Percentiles rank a stretch among this genome's conserved stretches.
Conservation (phyloP, 2,329 filamentous ascomycete species). For the Triangularia setosa region DNA sequence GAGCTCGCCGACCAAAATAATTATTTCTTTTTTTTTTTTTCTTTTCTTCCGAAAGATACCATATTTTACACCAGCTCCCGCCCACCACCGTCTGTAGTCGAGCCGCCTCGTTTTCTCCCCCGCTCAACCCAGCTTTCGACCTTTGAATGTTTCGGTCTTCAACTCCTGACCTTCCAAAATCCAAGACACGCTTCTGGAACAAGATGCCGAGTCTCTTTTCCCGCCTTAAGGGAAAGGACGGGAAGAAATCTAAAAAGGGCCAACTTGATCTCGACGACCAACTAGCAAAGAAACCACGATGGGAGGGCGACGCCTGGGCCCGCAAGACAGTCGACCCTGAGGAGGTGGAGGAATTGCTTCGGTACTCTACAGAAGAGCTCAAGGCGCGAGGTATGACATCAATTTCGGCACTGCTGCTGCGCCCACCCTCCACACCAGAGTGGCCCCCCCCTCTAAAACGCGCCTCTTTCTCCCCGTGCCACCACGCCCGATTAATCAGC, state of each 20-base stretch:
- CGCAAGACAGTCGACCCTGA: slow-evolving; percentile 80
- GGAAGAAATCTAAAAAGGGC: slow-evolving; percentile 63
- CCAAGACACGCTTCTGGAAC: slow-evolving; percentile 17
- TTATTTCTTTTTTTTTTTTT: slow-evolving; percentile 18
- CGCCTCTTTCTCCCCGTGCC: slow-evolving; percentile 12
- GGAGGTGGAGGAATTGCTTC: slow-evolving; percentile 83
- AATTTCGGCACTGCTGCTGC: slow-evolving; percentile 26
- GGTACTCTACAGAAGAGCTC: slow-evolving; percentile 82
- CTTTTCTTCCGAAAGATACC: slow-evolving; percentile 12
- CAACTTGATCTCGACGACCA: slow-evolving; percentile 47
- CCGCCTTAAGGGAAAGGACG: slow-evolving; percentile 72
- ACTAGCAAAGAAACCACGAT: slow-evolving; percentile 66
- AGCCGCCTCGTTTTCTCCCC: slow-evolving; percentile 1
- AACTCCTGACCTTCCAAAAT: slow-evolving; percentile 11
- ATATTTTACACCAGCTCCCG: not conserved
- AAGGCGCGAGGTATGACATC: slow-evolving; percentile 79
- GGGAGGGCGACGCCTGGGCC: slow-evolving; percentile 77
- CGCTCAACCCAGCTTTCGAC: not conserved
- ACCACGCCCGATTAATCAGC: slow-evolving; percentile 11
- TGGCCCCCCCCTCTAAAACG: not conserved
- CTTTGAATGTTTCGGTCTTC: slow-evolving; percentile 13
- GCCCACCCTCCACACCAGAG: slow-evolving; percentile 22
- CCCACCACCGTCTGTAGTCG: slow-evolving; percentile 2
- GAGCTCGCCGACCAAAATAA: slow-evolving; percentile 19
- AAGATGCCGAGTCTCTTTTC: slow-evolving; percentile 58